These are phyloP conservation scores for Besnoitia besnoiti DNA, from an alignment of 169 alveolate genomes.

Conservation along the genomic window DNA sequence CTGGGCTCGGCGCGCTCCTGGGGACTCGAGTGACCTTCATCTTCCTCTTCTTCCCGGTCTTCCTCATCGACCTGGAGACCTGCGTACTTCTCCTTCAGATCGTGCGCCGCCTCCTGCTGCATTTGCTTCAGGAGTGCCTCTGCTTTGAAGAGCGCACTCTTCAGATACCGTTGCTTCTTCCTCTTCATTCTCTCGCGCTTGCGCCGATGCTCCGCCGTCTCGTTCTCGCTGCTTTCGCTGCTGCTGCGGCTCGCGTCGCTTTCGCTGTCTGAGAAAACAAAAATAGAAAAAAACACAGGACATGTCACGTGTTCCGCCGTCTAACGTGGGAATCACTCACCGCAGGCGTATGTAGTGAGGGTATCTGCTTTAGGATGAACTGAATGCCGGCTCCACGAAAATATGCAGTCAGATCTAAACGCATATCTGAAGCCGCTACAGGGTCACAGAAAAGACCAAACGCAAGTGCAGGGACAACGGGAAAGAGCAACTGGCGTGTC, in stretches of 20 bases:
- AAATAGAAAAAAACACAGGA: neutral
- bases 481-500: neutral
- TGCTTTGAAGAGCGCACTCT: neutral
- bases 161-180: slow-evolving; percentile 43
- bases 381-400: too few relatives aligned
- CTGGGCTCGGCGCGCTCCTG: neutral
- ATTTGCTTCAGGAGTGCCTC: slow-evolving; percentile 2
- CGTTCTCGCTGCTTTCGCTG: slow-evolving; percentile 71
- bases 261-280: slow-evolving; percentile 3
- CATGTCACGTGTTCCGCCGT: too few relatives aligned
- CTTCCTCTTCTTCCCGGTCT: slow-evolving; percentile 1
- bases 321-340: too few relatives aligned
- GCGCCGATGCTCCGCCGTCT: slow-evolving; percentile 69
- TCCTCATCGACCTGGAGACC: neutral
- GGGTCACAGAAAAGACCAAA: too few relatives aligned
- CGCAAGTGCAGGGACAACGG: neutral
- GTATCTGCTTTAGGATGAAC: too few relatives aligned
- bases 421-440: too few relatives aligned
- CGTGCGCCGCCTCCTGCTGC: slow-evolving; percentile 44
- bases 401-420: too few relatives aligned
- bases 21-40: neutral
- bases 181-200: slow-evolving; percentile 21
- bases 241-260: slow-evolving; percentile 41
- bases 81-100: neutral
- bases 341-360: too few relatives aligned